Base-by-base conservation (phyloP, 2,329 filamentous ascomycete genomes). In the Harringtonia lauricola region DNA sequence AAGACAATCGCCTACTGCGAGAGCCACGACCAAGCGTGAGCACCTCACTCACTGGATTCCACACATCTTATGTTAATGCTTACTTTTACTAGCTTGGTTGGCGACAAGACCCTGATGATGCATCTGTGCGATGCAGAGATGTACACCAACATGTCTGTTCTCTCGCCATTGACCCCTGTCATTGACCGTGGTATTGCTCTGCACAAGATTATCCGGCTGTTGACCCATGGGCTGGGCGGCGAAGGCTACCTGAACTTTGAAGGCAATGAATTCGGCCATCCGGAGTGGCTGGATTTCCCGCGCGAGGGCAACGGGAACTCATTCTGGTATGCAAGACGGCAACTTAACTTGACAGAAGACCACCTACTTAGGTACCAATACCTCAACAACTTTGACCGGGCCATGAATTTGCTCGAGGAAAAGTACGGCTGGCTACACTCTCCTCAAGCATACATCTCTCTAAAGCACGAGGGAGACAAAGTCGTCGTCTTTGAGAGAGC, bases 181-280 rank as follows among this genome's bases (percentile, higher is more conserved):
- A 95, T 98, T 59, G 83, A 94, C 55, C 81, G 92, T 40, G 92
- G 92, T 43, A 83, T 98, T 70, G 77, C 86, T 4, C 69, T 98
- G 31, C 92, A 98, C 74, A 98, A 98, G 70, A 83, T 98, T 83
- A 95, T 98, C 56, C 84, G 92, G 14, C 77, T 98, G 15, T 69
- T 98, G 50, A 96, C 92, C 1, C 90, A 98, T 59, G 77, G 74
- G 35, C 76, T 98, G 15, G 92, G 92, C 47, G 92, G 92, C 44
- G 92, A 98, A 64, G 92, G 90, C 33, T 98, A 95, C 59, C 83
- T 98, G 42, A 98, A 96, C 68, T 98, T 98, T 55, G 89, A 95
- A 66, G 92, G 92, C 48, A 98, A 98, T 63, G 92, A 98, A 64
- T 98, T 98, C 57, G 92, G 92, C 1, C 92, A 98, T 59, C 92